Conservation (phyloP, 2,329 filamentous ascomycete species). For the Periconia digitata region DNA sequence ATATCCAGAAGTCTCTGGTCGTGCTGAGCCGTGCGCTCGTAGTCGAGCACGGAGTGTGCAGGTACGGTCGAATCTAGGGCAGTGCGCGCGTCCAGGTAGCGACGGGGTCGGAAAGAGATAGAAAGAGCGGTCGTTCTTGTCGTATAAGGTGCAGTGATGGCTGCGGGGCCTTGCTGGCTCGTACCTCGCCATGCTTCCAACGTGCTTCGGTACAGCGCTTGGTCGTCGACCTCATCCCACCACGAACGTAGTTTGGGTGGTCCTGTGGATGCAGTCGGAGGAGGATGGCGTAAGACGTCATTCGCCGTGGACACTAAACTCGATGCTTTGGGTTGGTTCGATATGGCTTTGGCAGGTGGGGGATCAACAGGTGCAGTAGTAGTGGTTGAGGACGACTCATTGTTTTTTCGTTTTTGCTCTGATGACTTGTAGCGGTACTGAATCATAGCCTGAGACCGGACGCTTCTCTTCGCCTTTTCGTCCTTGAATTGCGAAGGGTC, state of each 20-base stretch:
- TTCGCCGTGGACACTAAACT: too few relatives aligned
- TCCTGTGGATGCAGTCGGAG: neutral
- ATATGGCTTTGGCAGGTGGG: neutral
- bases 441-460: conserved; percentile 39
- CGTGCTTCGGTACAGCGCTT: neutral
- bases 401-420: conserved; percentile 12
- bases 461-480: conserved; percentile 24
- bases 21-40: conserved; percentile 19
- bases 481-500: conserved; percentile 35
- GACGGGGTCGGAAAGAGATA: neutral
- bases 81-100: conserved; percentile 5
- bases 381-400: neutral
- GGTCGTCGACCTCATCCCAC: neutral
- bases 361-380: too few relatives aligned
- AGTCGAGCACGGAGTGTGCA: conserved; percentile 13
- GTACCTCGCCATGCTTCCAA: conserved; percentile 2
- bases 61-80: conserved; percentile 2
- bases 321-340: neutral
- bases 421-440: conserved; percentile 27
- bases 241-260: neutral
- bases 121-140: neutral
- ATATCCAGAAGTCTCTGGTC: conserved; percentile 19
- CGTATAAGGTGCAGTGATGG: neutral
- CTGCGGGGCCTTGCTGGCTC: neutral
- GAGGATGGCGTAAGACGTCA: too few relatives aligned